Percentiles rank a stretch among this genome's conserved stretches.
Conservation (phyloP, 306 rosid genomes). For the Ceratonia siliqua region DNA sequence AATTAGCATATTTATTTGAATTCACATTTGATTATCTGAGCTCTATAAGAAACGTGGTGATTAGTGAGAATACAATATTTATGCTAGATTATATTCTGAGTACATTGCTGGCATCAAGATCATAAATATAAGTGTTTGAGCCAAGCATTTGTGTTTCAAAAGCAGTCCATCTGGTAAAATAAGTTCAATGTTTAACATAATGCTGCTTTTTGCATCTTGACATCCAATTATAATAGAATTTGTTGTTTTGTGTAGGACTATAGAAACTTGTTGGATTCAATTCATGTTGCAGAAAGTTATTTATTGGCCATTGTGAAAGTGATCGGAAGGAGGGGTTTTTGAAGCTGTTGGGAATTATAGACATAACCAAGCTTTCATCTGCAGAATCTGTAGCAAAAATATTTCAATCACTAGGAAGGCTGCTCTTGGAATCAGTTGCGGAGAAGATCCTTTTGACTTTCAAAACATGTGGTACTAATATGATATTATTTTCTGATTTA, state of each 20-base stretch:
- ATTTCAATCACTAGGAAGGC: constrained; percentile 75
- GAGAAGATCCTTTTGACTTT: constrained; percentile 62
- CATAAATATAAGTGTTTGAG: constrained; percentile 15
- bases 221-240: not conserved
- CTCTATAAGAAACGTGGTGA: constrained; percentile 18
- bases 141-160: constrained; percentile 12
- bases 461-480: constrained; percentile 56
- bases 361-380: constrained; percentile 58
- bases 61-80: constrained; percentile 16
- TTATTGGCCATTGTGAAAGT: constrained; percentile 74
- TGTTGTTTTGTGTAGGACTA: constrained; percentile 25
- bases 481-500: constrained; percentile 32
- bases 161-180: constrained; percentile 17
- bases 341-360: constrained; percentile 60
- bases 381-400: constrained; percentile 37
- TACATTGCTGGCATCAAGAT: constrained; percentile 3
- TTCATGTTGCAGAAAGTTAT: constrained; percentile 68
- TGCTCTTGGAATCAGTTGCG: constrained; percentile 50
- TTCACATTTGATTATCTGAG: constrained; percentile 13
- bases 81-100: constrained; percentile 14
- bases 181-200: not conserved
- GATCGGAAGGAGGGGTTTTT: constrained; percentile 56
- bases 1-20: not conserved
- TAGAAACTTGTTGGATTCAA: constrained; percentile 27
- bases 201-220: not conserved